Percentiles rank a stretch among this genome's conserved stretches.
These are phyloP conservation scores for Clausena lansium DNA, from an alignment of 345 rosid genomes.

Conservation along the genomic window DNA sequence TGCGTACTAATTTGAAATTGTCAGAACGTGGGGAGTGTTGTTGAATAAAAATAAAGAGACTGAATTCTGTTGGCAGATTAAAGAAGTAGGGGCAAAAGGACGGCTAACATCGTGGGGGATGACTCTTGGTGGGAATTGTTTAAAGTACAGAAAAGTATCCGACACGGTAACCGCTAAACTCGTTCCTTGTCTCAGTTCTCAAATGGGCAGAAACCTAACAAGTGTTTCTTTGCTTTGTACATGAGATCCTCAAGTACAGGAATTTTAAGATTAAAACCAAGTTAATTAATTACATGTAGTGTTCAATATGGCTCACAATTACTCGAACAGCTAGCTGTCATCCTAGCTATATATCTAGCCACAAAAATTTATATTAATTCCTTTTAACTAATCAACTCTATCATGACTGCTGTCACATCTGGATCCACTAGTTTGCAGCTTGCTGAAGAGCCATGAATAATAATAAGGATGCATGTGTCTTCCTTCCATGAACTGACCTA, in stretches of 20 bases:
- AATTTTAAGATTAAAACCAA: neutral
- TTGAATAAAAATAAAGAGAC: conserved; percentile 23
- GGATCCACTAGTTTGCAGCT: neutral
- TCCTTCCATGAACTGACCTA: neutral
- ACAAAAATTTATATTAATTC: neutral
- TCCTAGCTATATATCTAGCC: no score
- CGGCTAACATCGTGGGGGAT: conserved; percentile 53
- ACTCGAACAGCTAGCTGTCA: no score
- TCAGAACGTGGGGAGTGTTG: conserved; percentile 44
- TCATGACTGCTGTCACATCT: neutral
- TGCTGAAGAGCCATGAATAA: neutral
- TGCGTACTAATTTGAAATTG: conserved; percentile 13
- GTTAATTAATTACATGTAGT: neutral
- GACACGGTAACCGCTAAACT: conserved; percentile 41
- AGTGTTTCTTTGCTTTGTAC: conserved; percentile 9
- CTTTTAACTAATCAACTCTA: neutral
- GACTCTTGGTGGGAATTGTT: conserved; percentile 17
- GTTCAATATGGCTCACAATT: no score
- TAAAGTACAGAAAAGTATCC: conserved; percentile 14
- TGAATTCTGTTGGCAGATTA: conserved; percentile 16
- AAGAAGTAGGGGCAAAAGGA: conserved; percentile 24
- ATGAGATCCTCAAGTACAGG: neutral
- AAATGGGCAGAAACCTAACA: conserved; percentile 25
- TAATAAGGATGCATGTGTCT: neutral
- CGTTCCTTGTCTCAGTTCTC: conserved; percentile 40